These are phyloP conservation scores for Epichloe festucae DNA, from an alignment of 2,329 filamentous ascomycete species.

Conservation along the genomic window DNA sequence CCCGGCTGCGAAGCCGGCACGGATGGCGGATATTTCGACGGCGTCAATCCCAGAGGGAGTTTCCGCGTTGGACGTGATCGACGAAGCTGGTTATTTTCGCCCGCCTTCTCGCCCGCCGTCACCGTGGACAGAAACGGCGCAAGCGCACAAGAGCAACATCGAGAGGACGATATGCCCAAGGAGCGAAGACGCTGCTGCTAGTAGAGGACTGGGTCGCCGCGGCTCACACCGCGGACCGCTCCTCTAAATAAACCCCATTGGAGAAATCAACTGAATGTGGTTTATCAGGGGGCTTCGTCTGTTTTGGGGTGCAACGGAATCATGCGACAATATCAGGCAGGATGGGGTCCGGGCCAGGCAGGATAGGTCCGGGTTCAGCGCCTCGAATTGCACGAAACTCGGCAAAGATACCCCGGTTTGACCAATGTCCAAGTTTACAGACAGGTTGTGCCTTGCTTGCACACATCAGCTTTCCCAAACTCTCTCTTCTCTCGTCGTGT, in stretches of 20 bases:
- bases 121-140: conserved; percentile 30
- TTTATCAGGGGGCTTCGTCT: too few species aligned
- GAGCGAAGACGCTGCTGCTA: conserved; percentile 19
- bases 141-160: conserved; percentile 14
- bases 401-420: too few species aligned
- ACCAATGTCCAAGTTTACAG: too few species aligned
- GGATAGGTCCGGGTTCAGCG: too few species aligned
- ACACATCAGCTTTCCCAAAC: background rate
- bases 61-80: conserved; percentile 46
- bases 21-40: conserved; percentile 40
- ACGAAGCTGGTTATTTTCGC: conserved; percentile 46
- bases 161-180: conserved; percentile 11
- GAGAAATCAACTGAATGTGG: too few species aligned
- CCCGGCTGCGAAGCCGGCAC: conserved; percentile 32
- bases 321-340: too few species aligned
- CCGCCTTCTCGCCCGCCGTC: conserved; percentile 38
- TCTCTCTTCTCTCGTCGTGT: background rate
- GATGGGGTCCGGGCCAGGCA: too few species aligned
- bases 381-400: too few species aligned
- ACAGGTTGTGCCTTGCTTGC: too few species aligned
- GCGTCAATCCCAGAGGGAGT: conserved; percentile 31
- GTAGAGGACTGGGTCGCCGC: background rate
- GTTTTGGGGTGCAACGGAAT: too few species aligned
- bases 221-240: too few species aligned
- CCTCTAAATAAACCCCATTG: too few species aligned